Conservation (phyloP, 1,284 basidiomycete genomes). For the Albatrellus sp. region DNA sequence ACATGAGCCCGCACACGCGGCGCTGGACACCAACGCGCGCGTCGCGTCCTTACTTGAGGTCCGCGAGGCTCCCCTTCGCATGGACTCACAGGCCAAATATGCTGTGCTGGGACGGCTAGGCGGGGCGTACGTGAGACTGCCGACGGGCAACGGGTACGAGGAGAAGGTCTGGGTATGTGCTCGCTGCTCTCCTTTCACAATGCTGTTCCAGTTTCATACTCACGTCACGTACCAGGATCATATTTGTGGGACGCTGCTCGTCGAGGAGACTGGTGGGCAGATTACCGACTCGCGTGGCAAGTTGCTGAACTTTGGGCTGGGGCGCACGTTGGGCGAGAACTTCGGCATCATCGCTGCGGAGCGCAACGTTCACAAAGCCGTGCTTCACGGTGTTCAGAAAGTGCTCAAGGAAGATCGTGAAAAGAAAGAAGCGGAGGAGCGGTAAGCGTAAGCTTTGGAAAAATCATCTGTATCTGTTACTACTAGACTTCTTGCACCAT, state of each 20-base stretch:
- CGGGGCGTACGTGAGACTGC: conserved; percentile 78
- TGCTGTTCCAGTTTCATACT: conserved; percentile 7
- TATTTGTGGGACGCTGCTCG: conserved; percentile 76
- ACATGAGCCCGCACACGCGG: conserved; percentile 87
- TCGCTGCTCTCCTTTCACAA: not conserved
- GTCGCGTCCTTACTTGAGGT: conserved; percentile 67
- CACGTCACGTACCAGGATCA: conserved; percentile 57
- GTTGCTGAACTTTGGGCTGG: conserved; percentile 77
- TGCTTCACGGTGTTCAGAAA: conserved; percentile 56
- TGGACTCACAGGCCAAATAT: conserved; percentile 99
- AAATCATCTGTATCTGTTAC: no score
- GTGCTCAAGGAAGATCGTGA: not conserved
- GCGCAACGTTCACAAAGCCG: conserved; percentile 50
- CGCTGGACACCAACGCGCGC: conserved; percentile 71
- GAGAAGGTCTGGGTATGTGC: conserved; percentile 82
- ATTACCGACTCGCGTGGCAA: conserved; percentile 77
- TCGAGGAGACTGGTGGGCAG: conserved; percentile 83
- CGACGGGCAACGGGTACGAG: conserved; percentile 68
- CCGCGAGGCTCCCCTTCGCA: conserved; percentile 59
- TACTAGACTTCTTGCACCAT: no score
- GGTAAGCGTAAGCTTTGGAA: no score
- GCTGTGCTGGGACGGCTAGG: conserved; percentile 71
- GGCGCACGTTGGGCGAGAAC: conserved; percentile 79
- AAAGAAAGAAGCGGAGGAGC: no score
- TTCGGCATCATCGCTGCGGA: conserved; percentile 78